Conservation (phyloP, 441 rosid genomes). For the Arabidopsis lyrata region DNA sequence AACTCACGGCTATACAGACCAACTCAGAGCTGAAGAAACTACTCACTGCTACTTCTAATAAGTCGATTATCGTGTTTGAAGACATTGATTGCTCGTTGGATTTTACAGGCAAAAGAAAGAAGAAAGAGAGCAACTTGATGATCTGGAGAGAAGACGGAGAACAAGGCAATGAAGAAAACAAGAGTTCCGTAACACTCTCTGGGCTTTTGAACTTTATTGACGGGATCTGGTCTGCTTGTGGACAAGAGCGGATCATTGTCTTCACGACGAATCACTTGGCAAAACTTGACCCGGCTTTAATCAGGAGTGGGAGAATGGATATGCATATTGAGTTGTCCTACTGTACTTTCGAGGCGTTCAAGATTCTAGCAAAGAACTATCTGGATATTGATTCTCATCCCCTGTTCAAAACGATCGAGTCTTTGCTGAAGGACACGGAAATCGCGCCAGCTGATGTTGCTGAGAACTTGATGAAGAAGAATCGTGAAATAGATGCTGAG, state of each 20-base stretch:
- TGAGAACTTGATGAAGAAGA: slow-evolving; percentile 77
- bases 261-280: slow-evolving; percentile 69
- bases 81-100: slow-evolving; percentile 78
- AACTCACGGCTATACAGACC: slow-evolving; percentile 68
- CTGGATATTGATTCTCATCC: slow-evolving; percentile 56
- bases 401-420: slow-evolving; percentile 44
- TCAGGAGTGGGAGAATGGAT: slow-evolving; percentile 84
- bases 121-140: slow-evolving; percentile 35
- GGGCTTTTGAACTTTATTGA: slow-evolving; percentile 81
- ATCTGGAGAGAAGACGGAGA: slow-evolving; percentile 46
- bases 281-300: slow-evolving; percentile 78
- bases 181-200: slow-evolving; percentile 71
- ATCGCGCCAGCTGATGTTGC: slow-evolving; percentile 82
- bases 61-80: slow-evolving; percentile 74
- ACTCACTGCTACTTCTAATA: slow-evolving; percentile 64
- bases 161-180: slow-evolving; percentile 50
- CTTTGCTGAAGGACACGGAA: slow-evolving; percentile 53
- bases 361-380: slow-evolving; percentile 69
- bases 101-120: slow-evolving; percentile 71
- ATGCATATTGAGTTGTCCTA: slow-evolving; percentile 76
- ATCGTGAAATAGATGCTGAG: slow-evolving; percentile 50
- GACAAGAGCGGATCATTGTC: slow-evolving; percentile 71
- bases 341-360: slow-evolving; percentile 68
- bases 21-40: slow-evolving; percentile 68
- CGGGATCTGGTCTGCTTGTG: slow-evolving; percentile 84